Evolutionary conservation across 371 early-diverging fungal genomes (phyloP), one percentile per base, ranked within the genome.

Genomic region (Rhizopus stolonifer): DNA sequence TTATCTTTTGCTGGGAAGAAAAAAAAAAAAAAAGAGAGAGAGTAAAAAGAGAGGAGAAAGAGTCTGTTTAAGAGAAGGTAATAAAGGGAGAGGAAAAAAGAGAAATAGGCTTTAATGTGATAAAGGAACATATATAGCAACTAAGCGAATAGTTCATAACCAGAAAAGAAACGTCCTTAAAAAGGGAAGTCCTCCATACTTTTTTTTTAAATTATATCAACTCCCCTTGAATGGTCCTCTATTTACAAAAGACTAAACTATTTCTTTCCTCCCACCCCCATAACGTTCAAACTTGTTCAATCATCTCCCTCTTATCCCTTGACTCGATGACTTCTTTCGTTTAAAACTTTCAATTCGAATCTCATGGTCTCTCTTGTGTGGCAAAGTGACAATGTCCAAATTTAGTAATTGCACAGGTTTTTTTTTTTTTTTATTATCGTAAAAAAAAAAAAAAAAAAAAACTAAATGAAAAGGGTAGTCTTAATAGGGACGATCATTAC

Each of bases 51-150:
- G 31, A 5, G 26, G 39, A 47, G 45, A 54, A 13, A 42, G 24
- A 42, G 39, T n/a, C n/a, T n/a, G n/a, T n/a, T n/a, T 38, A 26
- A 21, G 34, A 21, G 36, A 36, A 21, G 25, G 43, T n/a, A 36
- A 36, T 36, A 34, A 26, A 26, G 25, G 19, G 38, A 31, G 39
- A 39, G 21, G 46, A 31, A 39, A 18, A 26, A 18, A 25, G 15
- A 36, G 43, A 31, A 32, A 42, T 19, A 39, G 29, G 29, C 22
- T 51, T 40, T 24, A 40, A 42, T 51, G 42, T 42, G 42, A 42
- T 42, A 42, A 42, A 21, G 22, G 22, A 21, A 15, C 42, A 42
- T 21, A 42, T 42, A 42, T 42, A 42, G 42, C 21, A 42, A 42
- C 36, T 15, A 36, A 36, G 36, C 36, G 14, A 36, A 36, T 36